Percentiles rank a stretch among this genome's conserved stretches.
Conservation (phyloP, 2,329 filamentous ascomycete species). For the Cephalotrichum gorgonifer region DNA sequence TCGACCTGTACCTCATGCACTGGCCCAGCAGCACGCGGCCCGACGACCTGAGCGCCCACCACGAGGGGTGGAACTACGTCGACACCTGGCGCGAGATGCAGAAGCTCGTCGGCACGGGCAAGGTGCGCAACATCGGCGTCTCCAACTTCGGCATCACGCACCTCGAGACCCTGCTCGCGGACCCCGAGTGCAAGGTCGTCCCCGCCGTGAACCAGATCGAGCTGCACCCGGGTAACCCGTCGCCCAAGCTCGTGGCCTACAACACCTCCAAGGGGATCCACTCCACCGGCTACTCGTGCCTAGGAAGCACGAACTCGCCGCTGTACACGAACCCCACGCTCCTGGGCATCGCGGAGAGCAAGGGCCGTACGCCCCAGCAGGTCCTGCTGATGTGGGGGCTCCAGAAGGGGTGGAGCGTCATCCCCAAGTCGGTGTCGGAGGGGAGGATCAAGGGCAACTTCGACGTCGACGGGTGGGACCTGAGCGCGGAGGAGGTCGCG, state of each 20-base stretch:
- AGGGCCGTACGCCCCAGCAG: conserved; percentile 64
- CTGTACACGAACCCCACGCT: conserved; percentile 58
- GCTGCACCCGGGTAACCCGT: conserved; percentile 71
- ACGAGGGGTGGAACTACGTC: conserved; percentile 70
- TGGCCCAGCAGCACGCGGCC: conserved; percentile 59
- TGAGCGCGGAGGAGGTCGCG: conserved; percentile 63
- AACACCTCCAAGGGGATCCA: conserved; percentile 65
- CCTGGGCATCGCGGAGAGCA: conserved; percentile 49
- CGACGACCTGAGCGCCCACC: conserved; percentile 53
- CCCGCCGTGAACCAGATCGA: conserved; percentile 75
- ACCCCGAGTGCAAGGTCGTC: conserved; percentile 44
- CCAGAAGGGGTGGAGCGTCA: conserved; percentile 70
- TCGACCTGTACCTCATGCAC: conserved; percentile 64
- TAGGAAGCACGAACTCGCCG: conserved; percentile 61
- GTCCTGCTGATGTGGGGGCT: conserved; percentile 73
- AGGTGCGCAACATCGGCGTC: conserved; percentile 72
- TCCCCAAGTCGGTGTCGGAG: conserved; percentile 73
- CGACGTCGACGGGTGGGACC: conserved; percentile 60
- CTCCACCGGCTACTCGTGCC: conserved; percentile 62
- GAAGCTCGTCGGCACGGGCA: conserved; percentile 57
- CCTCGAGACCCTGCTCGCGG: conserved; percentile 64
- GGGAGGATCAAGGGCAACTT: conserved; percentile 68
- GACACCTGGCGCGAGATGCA: conserved; percentile 69
- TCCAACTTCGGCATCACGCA: conserved; percentile 80
- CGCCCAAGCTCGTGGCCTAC: conserved; percentile 68